These are phyloP conservation scores for Capillidium rhysosporum DNA, from an alignment of 371 early-diverging fungal species.

Conservation along the genomic window DNA sequence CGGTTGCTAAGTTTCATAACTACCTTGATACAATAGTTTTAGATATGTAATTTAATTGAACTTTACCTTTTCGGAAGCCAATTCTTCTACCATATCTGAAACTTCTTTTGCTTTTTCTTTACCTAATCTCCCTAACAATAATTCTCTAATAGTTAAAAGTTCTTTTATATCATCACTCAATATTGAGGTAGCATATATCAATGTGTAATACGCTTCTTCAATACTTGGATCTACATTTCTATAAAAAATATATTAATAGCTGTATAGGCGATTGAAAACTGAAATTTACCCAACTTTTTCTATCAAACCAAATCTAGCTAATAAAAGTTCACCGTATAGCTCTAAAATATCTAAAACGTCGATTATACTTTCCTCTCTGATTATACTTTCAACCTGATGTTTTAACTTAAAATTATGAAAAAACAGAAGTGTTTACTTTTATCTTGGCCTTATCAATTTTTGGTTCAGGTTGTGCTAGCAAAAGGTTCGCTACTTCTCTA, in stretches of 20 bases:
- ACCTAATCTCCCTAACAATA: no score
- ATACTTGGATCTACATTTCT: slow-evolving; percentile 63
- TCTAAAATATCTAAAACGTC: slow-evolving; percentile 85
- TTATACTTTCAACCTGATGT: slow-evolving; percentile 56
- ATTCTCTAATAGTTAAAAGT: no score
- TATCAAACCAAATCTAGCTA: slow-evolving; percentile 69
- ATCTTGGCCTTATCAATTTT: slow-evolving; percentile 76
- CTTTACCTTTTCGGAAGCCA: no score
- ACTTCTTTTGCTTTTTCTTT: no score
- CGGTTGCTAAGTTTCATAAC: slow-evolving; percentile 51
- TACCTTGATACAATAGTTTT: slow-evolving; percentile 22
- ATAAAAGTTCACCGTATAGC: slow-evolving; percentile 66
- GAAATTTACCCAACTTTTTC: slow-evolving; percentile 51
- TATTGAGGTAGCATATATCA: slow-evolving; percentile 76
- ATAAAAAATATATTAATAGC: background rate
- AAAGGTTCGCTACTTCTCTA: slow-evolving; percentile 57
- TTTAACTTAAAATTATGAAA: background rate
- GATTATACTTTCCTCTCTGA: slow-evolving; percentile 69
- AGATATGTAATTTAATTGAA: no score
- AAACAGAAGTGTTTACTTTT: slow-evolving; percentile 23
- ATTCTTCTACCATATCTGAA: no score
- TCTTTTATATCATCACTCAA: no score
- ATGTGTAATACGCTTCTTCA: slow-evolving; percentile 62
- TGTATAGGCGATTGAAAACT: background rate
- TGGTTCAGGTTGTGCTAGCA: slow-evolving; percentile 29